phyloP scores from a whole-genome alignment of 176 grass and related monocot species.

The Luzula sylvatica region DNA sequence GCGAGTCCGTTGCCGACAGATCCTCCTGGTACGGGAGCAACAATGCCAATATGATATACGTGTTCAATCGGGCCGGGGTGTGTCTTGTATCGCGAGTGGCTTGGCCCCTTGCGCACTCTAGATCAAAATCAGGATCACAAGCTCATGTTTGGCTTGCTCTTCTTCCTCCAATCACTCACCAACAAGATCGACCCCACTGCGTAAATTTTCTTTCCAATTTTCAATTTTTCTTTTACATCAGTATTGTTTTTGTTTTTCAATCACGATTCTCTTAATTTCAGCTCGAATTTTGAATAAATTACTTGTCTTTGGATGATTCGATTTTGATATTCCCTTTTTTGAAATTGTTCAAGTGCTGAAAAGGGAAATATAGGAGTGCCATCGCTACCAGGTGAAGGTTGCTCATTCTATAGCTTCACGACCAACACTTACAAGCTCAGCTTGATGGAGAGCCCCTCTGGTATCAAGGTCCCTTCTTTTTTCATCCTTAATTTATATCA shows the following conservation, averaged over 20 bases:
- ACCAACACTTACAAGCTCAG: conserved; percentile 90
- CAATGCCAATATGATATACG: conserved; percentile 76
- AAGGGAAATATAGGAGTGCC: conserved; percentile 77
- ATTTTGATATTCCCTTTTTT: not conserved
- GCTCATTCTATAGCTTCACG: conserved; percentile 77
- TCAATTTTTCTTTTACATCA: not conserved
- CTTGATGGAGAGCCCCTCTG: conserved; percentile 88
- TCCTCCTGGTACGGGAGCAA: conserved; percentile 58
- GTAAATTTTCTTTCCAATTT: conserved; percentile 3
- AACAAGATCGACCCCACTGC: conserved; percentile 74
- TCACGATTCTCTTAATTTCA: not conserved
- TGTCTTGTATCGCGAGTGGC: conserved; percentile 93
- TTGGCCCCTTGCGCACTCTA: conserved; percentile 64
- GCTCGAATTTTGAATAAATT: no score
- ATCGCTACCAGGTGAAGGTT: conserved; percentile 66
- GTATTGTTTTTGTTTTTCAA: not conserved
- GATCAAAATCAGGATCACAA: conserved; percentile 74
- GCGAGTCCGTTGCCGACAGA: conserved; percentile 41
- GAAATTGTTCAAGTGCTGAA: conserved; percentile 43
- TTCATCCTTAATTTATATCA: not conserved
- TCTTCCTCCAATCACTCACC: conserved; percentile 85
- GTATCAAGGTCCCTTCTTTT: conserved; percentile 55
- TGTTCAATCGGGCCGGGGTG: conserved; percentile 85
- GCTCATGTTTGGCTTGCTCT: conserved; percentile 97
- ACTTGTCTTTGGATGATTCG: no score